Conservation (phyloP, 768 basidiomycete species). For the Macrocybe gigantea region DNA sequence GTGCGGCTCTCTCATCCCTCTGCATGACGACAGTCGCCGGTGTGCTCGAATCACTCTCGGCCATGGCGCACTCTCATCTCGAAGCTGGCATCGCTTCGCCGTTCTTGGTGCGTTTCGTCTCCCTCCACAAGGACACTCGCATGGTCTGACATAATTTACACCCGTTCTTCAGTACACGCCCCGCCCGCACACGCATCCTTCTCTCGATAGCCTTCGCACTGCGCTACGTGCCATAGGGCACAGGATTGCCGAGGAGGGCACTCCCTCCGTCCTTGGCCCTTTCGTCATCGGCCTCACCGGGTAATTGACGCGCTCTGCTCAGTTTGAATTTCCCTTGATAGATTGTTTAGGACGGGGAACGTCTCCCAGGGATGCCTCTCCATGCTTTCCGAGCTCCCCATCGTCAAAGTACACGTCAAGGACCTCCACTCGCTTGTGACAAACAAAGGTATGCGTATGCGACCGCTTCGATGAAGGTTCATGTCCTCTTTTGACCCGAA, state of each 20-base stretch:
- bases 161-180: constrained; percentile 55
- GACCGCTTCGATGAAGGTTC: not conserved
- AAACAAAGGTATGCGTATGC: constrained; percentile 38
- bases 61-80: constrained; percentile 75
- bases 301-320: constrained; percentile 28
- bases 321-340: constrained; percentile 1
- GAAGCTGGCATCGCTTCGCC: constrained; percentile 77
- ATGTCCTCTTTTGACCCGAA: not conserved
- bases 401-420: constrained; percentile 46
- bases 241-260: constrained; percentile 49
- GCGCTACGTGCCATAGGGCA: constrained; percentile 54
- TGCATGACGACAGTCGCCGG: constrained; percentile 59
- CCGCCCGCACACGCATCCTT: constrained; percentile 69
- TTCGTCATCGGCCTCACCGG: constrained; percentile 81
- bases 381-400: constrained; percentile 67
- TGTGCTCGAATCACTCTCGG: constrained; percentile 72
- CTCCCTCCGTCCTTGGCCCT: constrained; percentile 63
- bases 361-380: constrained; percentile 75
- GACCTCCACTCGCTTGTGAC: constrained; percentile 54
- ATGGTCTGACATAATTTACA: not conserved
- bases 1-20: constrained; percentile 3
- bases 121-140: not conserved
- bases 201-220: constrained; percentile 44
- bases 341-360: constrained; percentile 60
- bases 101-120: constrained; percentile 55